A percentile compares a stretch with the other conserved stretches of the same genome.
Conservation (phyloP, 257 asterid genomes). For the Prunella vulgaris region DNA sequence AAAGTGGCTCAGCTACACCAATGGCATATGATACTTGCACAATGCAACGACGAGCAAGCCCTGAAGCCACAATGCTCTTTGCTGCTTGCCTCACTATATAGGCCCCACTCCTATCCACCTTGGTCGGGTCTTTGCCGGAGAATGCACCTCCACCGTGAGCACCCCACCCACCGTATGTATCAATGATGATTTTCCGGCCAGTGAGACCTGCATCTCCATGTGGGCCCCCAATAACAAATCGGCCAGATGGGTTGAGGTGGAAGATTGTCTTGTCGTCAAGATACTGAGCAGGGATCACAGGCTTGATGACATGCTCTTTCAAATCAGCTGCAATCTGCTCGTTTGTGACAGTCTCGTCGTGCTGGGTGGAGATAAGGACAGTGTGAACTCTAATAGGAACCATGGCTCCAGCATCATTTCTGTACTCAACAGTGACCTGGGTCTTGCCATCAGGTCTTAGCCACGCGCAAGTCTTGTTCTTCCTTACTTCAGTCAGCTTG, state of each 20-base stretch:
- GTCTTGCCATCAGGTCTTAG: slow-evolving; percentile 72
- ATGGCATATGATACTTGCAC: slow-evolving; percentile 68
- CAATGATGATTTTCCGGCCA: slow-evolving; percentile 57
- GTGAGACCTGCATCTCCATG: slow-evolving; percentile 74
- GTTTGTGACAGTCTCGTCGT: slow-evolving; percentile 54
- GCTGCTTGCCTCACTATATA: slow-evolving; percentile 70
- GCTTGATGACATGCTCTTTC: slow-evolving; percentile 69
- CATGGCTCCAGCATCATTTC: slow-evolving; percentile 60
- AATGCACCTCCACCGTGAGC: slow-evolving; percentile 80
- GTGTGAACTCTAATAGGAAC: slow-evolving; percentile 67
- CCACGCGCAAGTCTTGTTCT: slow-evolving; percentile 62
- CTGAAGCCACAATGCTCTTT: slow-evolving; percentile 66
- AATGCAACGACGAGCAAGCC: slow-evolving; percentile 67
- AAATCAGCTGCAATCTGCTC: slow-evolving; percentile 55
- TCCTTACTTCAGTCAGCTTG: slow-evolving; percentile 57
- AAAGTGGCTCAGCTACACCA: slow-evolving; percentile 71
- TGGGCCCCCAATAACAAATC: slow-evolving; percentile 68
- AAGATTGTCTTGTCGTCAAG: slow-evolving; percentile 66
- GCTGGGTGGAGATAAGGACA: slow-evolving; percentile 68
- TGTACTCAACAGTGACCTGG: slow-evolving; percentile 67
- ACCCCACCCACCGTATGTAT: slow-evolving; percentile 75
- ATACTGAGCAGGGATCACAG: slow-evolving; percentile 56
- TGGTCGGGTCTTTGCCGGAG: slow-evolving; percentile 66
- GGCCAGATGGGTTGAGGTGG: slow-evolving; percentile 67
- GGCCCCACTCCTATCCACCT: slow-evolving; percentile 74